These are phyloP conservation scores for Neofusicoccum ribis DNA, from an alignment of 2,329 filamentous ascomycete species.

Conservation along the genomic window DNA sequence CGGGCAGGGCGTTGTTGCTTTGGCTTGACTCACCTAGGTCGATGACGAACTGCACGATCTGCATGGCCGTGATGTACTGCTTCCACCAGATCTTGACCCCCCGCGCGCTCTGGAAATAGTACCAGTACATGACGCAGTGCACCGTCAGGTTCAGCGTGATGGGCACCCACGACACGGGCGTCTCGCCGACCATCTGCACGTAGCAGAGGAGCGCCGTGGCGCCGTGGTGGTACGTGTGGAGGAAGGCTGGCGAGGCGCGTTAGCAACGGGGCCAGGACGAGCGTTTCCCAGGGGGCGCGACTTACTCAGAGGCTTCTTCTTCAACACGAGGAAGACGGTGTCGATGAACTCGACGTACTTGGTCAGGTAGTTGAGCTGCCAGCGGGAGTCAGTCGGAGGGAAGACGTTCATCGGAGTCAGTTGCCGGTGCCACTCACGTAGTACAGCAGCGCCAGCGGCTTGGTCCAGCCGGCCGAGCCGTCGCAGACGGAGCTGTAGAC, in stretches of 20 bases:
- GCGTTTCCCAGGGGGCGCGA: background rate
- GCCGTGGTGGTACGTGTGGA: constrained; percentile 98
- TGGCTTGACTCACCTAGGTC: constrained; percentile 67
- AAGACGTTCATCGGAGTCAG: too few relatives aligned
- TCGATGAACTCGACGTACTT: constrained; percentile 96
- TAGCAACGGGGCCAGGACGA: too few relatives aligned
- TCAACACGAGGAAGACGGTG: constrained; percentile 94
- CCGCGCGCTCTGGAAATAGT: constrained; percentile 98
- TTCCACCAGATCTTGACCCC: constrained; percentile 99
- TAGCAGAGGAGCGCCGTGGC: constrained; percentile 97
- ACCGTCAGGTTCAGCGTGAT: constrained; percentile 91
- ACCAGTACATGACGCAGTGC: constrained; percentile 99
- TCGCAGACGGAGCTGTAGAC: constrained; percentile 88
- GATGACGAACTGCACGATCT: constrained; percentile 96
- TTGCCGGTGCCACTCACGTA: constrained; percentile 66
- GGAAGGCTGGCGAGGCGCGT: constrained; percentile 65
- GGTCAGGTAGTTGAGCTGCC: constrained; percentile 92
- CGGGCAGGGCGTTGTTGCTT: too few relatives aligned
- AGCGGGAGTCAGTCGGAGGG: background rate
- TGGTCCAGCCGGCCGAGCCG: constrained; percentile 82
- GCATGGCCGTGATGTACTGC: constrained; percentile 97
- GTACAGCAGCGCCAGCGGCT: constrained; percentile 88
- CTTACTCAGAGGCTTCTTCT: constrained; percentile 96
- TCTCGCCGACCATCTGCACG: constrained; percentile 90
- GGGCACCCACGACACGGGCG: constrained; percentile 89